A percentile compares a stretch with the other conserved stretches of the same genome.
Conservation (phyloP, 169 alveolate species). For the Plasmodium gaboni region DNA sequence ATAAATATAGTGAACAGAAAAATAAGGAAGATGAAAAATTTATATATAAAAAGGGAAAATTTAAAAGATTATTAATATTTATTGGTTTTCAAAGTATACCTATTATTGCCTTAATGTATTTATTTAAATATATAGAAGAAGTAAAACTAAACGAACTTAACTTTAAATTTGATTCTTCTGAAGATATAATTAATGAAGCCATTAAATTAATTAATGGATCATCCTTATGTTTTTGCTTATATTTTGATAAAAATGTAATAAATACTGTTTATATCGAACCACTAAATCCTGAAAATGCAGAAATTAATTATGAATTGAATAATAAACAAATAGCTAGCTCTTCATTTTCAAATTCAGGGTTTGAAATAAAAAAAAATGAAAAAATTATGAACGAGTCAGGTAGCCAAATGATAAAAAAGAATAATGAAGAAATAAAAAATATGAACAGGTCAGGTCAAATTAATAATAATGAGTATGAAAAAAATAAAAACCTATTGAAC, state of each 20-base stretch:
- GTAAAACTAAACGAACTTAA: constrained; percentile 44
- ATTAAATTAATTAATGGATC: constrained; percentile 23
- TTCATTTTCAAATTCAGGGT: neutral
- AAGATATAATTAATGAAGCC: constrained; percentile 42
- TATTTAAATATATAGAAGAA: constrained; percentile 55
- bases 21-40: neutral
- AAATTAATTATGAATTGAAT: constrained; percentile 29
- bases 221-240: constrained; percentile 48
- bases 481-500: neutral
- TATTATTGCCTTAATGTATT: constrained; percentile 50
- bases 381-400: neutral
- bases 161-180: constrained; percentile 39
- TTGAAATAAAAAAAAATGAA: neutral
- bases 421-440: no score
- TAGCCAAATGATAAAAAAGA: no score
- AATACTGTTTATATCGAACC: constrained; percentile 60
- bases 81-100: constrained; percentile 63
- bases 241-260: constrained; percentile 27
- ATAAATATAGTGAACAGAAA: neutral
- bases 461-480: no score
- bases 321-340: neutral
- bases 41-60: constrained; percentile 29
- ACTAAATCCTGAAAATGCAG: constrained; percentile 29
- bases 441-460: no score
- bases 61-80: constrained; percentile 55